Conservation (phyloP, 2,329 filamentous ascomycete species). For the Aspergillus uvarum region DNA sequence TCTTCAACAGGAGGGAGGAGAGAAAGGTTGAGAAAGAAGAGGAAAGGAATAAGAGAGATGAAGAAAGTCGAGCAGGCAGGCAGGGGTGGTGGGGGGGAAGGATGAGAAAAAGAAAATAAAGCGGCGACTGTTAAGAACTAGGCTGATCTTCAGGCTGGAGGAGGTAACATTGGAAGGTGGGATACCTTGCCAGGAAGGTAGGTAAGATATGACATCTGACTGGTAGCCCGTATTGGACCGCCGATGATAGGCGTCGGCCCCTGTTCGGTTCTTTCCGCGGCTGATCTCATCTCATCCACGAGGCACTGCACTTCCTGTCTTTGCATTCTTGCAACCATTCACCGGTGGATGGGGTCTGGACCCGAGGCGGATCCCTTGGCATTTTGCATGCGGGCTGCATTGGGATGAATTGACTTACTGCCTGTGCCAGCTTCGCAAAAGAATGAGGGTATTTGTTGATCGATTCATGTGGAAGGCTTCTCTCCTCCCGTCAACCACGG, state of each 20-base stretch:
- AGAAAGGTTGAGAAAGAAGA: neutral
- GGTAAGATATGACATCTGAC: neutral
- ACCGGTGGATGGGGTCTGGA: neutral
- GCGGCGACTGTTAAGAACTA: neutral
- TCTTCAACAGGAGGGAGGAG: neutral
- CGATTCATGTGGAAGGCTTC: neutral
- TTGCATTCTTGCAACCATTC: neutral
- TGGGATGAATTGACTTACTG: too few relatives aligned
- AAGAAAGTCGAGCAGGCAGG: too few relatives aligned
- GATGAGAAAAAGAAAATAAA: neutral
- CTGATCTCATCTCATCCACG: neutral
- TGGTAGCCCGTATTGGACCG: neutral
- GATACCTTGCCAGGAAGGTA: neutral
- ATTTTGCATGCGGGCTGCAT: neutral
- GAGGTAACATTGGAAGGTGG: neutral
- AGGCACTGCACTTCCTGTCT: neutral
- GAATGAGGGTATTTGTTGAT: too few relatives aligned
- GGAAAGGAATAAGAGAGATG: neutral
- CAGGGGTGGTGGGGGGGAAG: too few relatives aligned
- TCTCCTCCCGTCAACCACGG: neutral
- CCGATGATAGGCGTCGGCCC: neutral
- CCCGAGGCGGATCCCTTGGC: neutral
- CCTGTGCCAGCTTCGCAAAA: too few relatives aligned
- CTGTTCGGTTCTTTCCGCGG: neutral
- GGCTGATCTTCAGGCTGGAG: neutral